phyloP scores from a whole-genome alignment of 306 rosid genomes.

The Vachellia collinsii region DNA sequence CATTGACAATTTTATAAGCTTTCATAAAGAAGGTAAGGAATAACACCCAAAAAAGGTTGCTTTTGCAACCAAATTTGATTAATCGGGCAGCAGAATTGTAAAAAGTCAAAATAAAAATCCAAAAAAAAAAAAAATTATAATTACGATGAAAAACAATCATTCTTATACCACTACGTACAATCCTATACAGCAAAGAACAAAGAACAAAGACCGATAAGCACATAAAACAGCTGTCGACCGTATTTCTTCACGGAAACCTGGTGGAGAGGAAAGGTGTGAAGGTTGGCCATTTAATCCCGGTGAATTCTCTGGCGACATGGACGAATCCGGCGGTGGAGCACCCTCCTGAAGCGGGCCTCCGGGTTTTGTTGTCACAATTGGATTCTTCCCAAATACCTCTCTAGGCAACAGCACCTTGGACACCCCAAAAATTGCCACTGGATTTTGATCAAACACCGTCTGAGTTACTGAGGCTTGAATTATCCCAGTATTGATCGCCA shows the following conservation, averaged over 20 bases:
- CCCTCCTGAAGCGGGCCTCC: slow-evolving; percentile 24
- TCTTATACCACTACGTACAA: slow-evolving; percentile 73
- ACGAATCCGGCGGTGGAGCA: slow-evolving; percentile 61
- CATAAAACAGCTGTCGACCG: slow-evolving; percentile 48
- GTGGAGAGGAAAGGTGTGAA: slow-evolving; percentile 72
- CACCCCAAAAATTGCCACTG: slow-evolving; percentile 90
- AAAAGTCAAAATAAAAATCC: slow-evolving; percentile 52
- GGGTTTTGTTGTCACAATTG: slow-evolving; percentile 46
- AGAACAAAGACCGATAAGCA: slow-evolving; percentile 41
- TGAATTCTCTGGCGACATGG: slow-evolving; percentile 61
- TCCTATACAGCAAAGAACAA: slow-evolving; percentile 71
- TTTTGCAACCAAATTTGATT: slow-evolving; percentile 63
- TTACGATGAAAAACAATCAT: slow-evolving; percentile 45
- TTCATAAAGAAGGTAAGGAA: slow-evolving; percentile 18
- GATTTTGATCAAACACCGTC: slow-evolving; percentile 92
- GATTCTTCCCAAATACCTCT: slow-evolving; percentile 76
- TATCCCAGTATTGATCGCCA: slow-evolving; percentile 81
- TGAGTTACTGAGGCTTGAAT: slow-evolving; percentile 78
- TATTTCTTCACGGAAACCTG: slow-evolving; percentile 59
- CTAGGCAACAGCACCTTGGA: slow-evolving; percentile 81
- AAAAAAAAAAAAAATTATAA: slow-evolving; percentile 35
- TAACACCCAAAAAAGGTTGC: slow-evolving; percentile 43
- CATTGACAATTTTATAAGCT: slow-evolving; percentile 39
- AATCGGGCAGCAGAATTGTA: slow-evolving; percentile 51
- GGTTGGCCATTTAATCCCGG: slow-evolving; percentile 52